These are phyloP conservation scores for Fusarium abutilonis DNA, from an alignment of 2,329 filamentous ascomycete genomes.

Conservation along the genomic window DNA sequence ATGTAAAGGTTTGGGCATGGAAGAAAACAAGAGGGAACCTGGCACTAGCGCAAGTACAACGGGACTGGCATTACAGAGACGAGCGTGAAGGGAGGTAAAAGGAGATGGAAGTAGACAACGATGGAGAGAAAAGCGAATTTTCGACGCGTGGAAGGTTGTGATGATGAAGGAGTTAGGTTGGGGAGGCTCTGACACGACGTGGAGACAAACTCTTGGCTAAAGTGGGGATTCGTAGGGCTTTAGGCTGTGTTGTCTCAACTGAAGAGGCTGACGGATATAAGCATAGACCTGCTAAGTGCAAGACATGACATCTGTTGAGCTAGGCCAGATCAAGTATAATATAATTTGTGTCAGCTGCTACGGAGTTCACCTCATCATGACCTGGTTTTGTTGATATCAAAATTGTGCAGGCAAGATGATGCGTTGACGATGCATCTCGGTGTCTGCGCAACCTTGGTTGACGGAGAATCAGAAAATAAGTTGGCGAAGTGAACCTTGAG, in stretches of 20 bases:
- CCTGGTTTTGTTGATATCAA: conserved; percentile 1
- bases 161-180: conserved; percentile 39
- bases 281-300: conserved; percentile 19
- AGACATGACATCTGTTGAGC: not conserved
- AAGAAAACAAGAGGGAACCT: conserved; percentile 3
- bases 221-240: conserved; percentile 29
- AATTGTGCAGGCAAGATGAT: not conserved
- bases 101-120: not conserved
- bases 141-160: conserved; percentile 10
- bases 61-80: not conserved
- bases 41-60: conserved; percentile 19
- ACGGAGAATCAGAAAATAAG: not conserved
- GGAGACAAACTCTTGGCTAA: conserved; percentile 24
- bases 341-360: conserved; percentile 3
- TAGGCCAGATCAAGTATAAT: conserved; percentile 20
- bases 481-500: not conserved
- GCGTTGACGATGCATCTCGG: not conserved
- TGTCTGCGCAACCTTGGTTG: not conserved
- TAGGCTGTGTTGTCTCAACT: conserved; percentile 4
- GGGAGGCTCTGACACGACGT: conserved; percentile 23
- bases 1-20: not conserved
- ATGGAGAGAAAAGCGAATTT: not conserved
- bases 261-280: conserved; percentile 4
- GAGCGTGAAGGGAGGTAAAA: not conserved
- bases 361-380: not conserved